These are phyloP conservation scores for Diplodia seriata DNA, from an alignment of 2,329 filamentous ascomycete genomes.

Conservation along the genomic window DNA sequence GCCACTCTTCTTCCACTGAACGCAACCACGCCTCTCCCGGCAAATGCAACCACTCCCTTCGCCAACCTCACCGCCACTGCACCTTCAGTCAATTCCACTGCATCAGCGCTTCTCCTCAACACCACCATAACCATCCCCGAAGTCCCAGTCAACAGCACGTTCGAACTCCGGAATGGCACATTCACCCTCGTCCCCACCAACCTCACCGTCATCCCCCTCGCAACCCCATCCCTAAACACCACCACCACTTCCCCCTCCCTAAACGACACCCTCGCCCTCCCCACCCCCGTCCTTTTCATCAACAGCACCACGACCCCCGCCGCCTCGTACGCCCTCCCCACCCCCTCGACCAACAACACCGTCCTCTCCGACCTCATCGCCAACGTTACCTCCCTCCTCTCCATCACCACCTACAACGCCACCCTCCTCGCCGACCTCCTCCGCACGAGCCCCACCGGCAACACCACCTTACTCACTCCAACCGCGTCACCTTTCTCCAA, in stretches of 20 bases:
- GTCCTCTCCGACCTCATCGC: neutral
- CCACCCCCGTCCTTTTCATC: neutral
- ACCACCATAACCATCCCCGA: neutral
- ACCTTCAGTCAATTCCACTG: neutral
- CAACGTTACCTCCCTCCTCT: slow-evolving; percentile 10
- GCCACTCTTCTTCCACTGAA: neutral
- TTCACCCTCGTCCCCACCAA: neutral
- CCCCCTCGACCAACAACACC: neutral
- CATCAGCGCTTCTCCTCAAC: neutral
- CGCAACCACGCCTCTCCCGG: no score
- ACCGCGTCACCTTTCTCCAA: neutral
- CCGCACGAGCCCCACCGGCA: neutral
- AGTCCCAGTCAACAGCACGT: neutral
- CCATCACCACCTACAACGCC: slow-evolving; percentile 12
- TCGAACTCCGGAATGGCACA: neutral
- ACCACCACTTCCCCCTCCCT: neutral
- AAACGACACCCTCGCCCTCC: neutral
- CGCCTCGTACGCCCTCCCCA: neutral
- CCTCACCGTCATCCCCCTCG: neutral
- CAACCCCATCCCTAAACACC: neutral
- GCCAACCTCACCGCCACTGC: neutral
- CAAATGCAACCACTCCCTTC: neutral
- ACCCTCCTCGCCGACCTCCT: neutral
- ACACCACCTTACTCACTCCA: neutral
- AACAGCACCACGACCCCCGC: neutral